Evolutionary conservation across 495 filamentous ascomycete species (phyloP), one percentile per base, ranked within the genome.

Genomic region (Tuber microsphaerosporum): DNA sequence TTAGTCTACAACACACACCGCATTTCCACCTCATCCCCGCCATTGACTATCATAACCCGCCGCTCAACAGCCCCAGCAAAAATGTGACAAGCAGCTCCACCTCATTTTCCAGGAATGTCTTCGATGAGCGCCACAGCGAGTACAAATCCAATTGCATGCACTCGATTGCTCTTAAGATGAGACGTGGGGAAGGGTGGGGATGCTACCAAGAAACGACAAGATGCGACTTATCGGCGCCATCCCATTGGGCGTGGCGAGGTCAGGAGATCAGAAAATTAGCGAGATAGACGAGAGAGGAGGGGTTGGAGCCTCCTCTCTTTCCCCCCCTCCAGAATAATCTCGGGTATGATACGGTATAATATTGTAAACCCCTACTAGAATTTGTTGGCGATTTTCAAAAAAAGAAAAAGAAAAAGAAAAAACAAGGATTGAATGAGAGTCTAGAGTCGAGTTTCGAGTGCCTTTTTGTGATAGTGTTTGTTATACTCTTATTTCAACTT

Each of bases 191-290:
- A 31, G 56, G 56, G 26, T 26, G 26, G 56, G n/a, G 56, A 26
- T 31, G n/a, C 14, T 31, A 65, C n/a, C 56, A 31, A 65, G 56
- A 3, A 31, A 65, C 51, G n/a, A 65, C 56, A 65, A 31, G 56
- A 65, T 31, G 56, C n/a, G n/a, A 65, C 56, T 65, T 14, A 65
- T 31, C 56, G 56, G n/a, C 26, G 12, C n/a, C 12, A 17, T 31
- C 56, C 56, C 10, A 65, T 65, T 65, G 56, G 56, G 56, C 56
- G 6, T 31, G n/a, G n/a, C 26, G 31, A 31, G 26, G 56, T 65
- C 56, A 65, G 56, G 26, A 65, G 56, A 31, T 65, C 56, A 31
- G 56, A 65, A 65, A 65, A 65, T 65, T 31, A 31, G 56, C 56
- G 56, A 31, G n/a, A 65, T 31, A 31, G 56, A 65, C n/a, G 26